phyloP scores from a whole-genome alignment of 1,284 basidiomycete genomes.

The Apiotrichum montevideense region DNA sequence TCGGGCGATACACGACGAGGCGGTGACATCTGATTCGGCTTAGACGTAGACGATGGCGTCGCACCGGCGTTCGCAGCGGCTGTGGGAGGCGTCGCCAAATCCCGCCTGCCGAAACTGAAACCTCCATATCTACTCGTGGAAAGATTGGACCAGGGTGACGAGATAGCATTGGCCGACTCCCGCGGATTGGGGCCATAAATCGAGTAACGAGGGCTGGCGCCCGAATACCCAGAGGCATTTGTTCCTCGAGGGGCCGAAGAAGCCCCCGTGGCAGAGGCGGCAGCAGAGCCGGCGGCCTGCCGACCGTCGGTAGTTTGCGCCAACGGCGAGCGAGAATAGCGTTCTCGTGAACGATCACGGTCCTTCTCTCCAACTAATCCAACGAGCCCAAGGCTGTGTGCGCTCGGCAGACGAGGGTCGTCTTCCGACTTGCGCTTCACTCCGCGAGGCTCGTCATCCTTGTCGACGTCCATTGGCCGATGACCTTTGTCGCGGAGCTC shows the following conservation, averaged over 20 bases:
- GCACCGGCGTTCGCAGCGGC: background rate
- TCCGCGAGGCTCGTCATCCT: conserved; percentile 30
- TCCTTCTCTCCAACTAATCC: conserved; percentile 23
- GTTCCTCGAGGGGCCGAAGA: conserved; percentile 3
- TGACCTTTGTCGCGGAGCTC: conserved; percentile 23
- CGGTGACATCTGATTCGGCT: conserved; percentile 16
- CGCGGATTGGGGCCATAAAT: conserved; percentile 40
- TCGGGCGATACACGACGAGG: conserved; percentile 32
- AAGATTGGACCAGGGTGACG: conserved; percentile 27
- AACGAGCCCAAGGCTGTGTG: conserved; percentile 25
- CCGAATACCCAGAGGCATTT: conserved; percentile 1
- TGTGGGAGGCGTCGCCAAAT: conserved; percentile 15
- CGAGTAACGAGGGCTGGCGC: conserved; percentile 28
- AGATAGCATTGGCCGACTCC: conserved; percentile 19
- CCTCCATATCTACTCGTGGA: conserved; percentile 24
- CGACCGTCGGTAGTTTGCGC: conserved; percentile 14
- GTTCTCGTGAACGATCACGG: conserved; percentile 28
- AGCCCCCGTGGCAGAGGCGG: background rate
- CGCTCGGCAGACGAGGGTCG: conserved; percentile 25
- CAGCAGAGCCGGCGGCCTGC: conserved; percentile 1
- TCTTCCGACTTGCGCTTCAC: conserved; percentile 39
- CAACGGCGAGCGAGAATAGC: conserved; percentile 31
- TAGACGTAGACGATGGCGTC: conserved; percentile 11
- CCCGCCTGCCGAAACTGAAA: conserved; percentile 27
- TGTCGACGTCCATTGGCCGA: conserved; percentile 24